These are phyloP conservation scores for Acorus gramineus DNA, from an alignment of 106 monocot genomes.

Conservation along the genomic window DNA sequence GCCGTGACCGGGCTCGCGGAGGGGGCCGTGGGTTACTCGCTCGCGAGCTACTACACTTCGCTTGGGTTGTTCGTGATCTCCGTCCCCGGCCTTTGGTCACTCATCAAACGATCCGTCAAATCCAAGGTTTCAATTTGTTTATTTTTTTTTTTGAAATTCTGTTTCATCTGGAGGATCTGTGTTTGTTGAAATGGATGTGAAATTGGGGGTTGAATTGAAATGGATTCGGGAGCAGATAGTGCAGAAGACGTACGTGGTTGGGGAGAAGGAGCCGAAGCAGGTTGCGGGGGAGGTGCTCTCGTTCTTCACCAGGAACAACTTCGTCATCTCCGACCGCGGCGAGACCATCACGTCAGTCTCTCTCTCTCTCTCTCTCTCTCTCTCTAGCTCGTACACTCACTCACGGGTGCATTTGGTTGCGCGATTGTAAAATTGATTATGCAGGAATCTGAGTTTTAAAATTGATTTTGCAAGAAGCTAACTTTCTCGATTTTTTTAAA, in stretches of 20 bases:
- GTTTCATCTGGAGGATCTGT: background rate
- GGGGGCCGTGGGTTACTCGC: constrained; percentile 49
- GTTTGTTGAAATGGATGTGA: background rate
- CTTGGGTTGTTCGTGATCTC: constrained; percentile 94
- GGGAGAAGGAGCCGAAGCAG: constrained; percentile 41
- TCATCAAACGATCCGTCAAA: constrained; percentile 95
- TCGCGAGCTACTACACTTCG: constrained; percentile 92
- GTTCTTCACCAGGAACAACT: constrained; percentile 89
- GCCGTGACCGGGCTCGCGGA: constrained; percentile 5
- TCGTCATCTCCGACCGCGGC: constrained; percentile 64
- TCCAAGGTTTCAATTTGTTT: constrained; percentile 52
- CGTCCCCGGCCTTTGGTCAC: constrained; percentile 93
- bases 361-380: constrained; percentile 9
- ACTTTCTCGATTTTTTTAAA: too few species aligned
- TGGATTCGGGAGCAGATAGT: constrained; percentile 42
- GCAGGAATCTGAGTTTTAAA: too few species aligned
- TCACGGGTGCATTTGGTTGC: too few species aligned
- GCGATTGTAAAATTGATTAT: too few species aligned
- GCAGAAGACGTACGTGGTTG: constrained; percentile 76
- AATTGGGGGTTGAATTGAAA: background rate
- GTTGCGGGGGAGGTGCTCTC: constrained; percentile 91
- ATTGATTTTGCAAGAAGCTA: too few species aligned
- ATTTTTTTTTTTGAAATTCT: background rate
- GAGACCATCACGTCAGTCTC: constrained; percentile 78
- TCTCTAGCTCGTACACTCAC: background rate